Base-by-base conservation (phyloP, 345 rosid genomes). In the Zanthoxylum bungeanum region DNA sequence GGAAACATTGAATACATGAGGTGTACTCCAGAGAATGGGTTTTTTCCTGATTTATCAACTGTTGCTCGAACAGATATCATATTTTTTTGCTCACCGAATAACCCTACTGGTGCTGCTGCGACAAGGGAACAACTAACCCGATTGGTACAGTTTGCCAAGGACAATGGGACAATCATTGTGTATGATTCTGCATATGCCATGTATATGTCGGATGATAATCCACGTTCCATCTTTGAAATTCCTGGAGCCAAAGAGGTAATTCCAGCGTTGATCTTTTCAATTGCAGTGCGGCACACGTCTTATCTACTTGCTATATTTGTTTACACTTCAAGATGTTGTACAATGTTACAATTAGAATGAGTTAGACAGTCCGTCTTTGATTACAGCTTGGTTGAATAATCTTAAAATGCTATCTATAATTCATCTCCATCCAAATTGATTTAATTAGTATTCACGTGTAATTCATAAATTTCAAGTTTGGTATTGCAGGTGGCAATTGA, bases 231-330 rank as follows among this genome's bases (percentile, higher is more conserved):
- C 73, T 95, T 87, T 74, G 99, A 95, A 79, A 95, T 95, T 83
- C 97, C 98, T 40, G 99, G 99, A 79, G 98, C 99, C 68, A 86
- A 85, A 78, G 96, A 95, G 94, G 98, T 94, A 80, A 72, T 64
- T 36, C 56, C 49, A 34, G 49, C 64, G 33, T 56, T 57, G 7
- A 34, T 52, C 74, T n/a, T 42, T 56, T 72, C 0, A 17, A 10
- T 44, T 58, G 65, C 52, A 11, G 47, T n/a, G n/a, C 37, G 17
- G n/a, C 30, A 37, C 16, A 28, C 39, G 0, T 39, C 19, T 17
- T n/a, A n/a, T n/a, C n/a, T n/a, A n/a, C n/a, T n/a, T n/a, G n/a
- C n/a, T n/a, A n/a, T n/a, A n/a, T n/a, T n/a, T n/a, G n/a, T n/a
- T n/a, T n/a, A n/a, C n/a, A n/a, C n/a, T n/a, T n/a, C n/a, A n/a